Evolutionary conservation across 306 rosid genomes (phyloP), one percentile per base, ranked within the genome.

Genomic region (Oxytropis ochrocephala): DNA sequence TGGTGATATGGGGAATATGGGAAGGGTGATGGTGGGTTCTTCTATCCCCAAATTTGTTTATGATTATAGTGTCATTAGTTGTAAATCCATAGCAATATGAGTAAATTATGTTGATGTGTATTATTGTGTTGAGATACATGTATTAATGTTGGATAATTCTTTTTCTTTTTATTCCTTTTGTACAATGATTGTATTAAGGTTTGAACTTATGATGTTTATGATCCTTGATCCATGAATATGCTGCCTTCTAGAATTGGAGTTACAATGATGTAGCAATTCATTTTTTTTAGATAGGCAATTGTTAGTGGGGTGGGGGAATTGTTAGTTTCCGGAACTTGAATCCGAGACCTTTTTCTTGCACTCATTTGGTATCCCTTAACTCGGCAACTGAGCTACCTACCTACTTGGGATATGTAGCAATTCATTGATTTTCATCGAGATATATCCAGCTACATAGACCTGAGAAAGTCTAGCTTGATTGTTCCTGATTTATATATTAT

Each of bases 61-160:
- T 18, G 85, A 82, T 80, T 61, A 72, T 73, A 76, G 79, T 83
- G 88, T 91, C 55, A 72, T 88, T 63, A 75, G 92, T 76, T 91
- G 96, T 84, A 94, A 81, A 85, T 85, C 89, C 79, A 61, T 81
- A 60, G 62, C 88, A 44, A 77, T 94, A 48, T 94, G 81, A 29
- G 8, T 13, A 49, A 5, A 42, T 67, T 61, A 19, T 3, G 27
- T 60, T 32, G 5, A 32, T 13, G 12, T 64, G 64, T 59, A 44
- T 48, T 24, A n/a, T 41, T 50, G 39, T 50, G 48, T 63, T 5
- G 19, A 43, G 52, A 39, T 18, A 16, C 35, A 29, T 46, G 59
- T 8, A 56, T 29, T 59, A 16, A 24, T 77, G 77, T 47, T 47
- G 8, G 54, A 56, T 42, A 44, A 24, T 58, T 4, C 33, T 21